Percentiles rank a stretch among this genome's conserved stretches.
These are phyloP conservation scores for Cyberlindnera mycetangii DNA, from an alignment of 805 yeast genomes.

Conservation along the genomic window DNA sequence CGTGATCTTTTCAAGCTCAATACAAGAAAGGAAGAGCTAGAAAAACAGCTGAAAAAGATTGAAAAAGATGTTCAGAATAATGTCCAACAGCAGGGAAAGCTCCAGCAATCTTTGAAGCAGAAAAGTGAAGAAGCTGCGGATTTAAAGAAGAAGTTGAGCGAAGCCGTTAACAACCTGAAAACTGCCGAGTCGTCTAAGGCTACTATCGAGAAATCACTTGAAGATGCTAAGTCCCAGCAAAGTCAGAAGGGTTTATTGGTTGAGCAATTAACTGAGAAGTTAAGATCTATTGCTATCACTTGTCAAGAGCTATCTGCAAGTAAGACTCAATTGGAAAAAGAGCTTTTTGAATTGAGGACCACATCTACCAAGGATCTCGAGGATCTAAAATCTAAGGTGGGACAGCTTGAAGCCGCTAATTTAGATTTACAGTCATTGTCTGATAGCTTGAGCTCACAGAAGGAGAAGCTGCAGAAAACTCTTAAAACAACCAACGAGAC, in stretches of 20 bases:
- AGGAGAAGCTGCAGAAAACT: conserved; percentile 2
- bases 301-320: conserved; percentile 29
- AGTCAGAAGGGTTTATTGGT: conserved; percentile 34
- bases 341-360: conserved; percentile 12
- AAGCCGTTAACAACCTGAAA: conserved; percentile 2
- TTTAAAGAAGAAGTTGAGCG: conserved; percentile 15
- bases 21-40: conserved; percentile 53
- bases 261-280: conserved; percentile 42
- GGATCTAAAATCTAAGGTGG: conserved; percentile 13
- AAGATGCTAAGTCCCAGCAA: conserved; percentile 26
- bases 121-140: conserved; percentile 15
- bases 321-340: conserved; percentile 21
- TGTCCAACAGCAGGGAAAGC: conserved; percentile 23
- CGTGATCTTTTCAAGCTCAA: conserved; percentile 70
- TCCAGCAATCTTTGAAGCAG: conserved; percentile 19
- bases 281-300: conserved; percentile 39
- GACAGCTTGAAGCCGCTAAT: conserved; percentile 13
- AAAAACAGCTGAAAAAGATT: conserved; percentile 38
- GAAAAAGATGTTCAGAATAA: conserved; percentile 31
- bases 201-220: conserved; percentile 23
- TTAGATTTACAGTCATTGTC: conserved; percentile 7
- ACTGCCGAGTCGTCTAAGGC: conserved; percentile 1
- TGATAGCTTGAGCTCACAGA: conserved; percentile 14
- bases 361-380: conserved; percentile 17
- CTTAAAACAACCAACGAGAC: neutral